Base-by-base conservation (phyloP, 73 alveolate genomes). In the Paramecium primaurelia region DNA sequence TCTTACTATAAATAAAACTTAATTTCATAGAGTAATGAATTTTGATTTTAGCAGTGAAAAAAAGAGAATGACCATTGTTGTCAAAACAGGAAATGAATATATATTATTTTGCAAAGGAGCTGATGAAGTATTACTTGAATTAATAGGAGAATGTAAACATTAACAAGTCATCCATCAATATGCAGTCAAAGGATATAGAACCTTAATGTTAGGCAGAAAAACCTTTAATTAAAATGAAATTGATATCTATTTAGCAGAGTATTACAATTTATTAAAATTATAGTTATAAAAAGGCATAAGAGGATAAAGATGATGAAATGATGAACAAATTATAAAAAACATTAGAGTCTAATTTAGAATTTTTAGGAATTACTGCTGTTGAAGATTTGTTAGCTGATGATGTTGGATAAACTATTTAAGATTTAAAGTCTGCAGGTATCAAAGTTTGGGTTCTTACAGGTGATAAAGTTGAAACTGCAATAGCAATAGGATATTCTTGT, bases 391-490 rank as follows among this genome's bases (percentile, higher is more conserved):
- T 98, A 34, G 98, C 97, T 93, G 98, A 97, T 64, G 94, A 94
- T 77, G 99, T 98, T 4, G 99, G 98, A n/a, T 96, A 91, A 10
- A 96, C 98, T 5, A 96, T 95, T 12, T 77, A 73, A 36, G 85
- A 92, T 30, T 71, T 97, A 85, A 97, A 90, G 88, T 58, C 71
- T 77, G 98, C 99, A 32, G 97, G 96, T 38, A 97, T 98, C 18
- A 98, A 97, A 89, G 96, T 96, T 18, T 98, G 99, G 99, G 99
- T 98, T 22, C 95, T 98, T 28, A 98, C 99, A 8, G 99, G 99
- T 18, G 99, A 98, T 92, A 98, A 98, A 92, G 92, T 97, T 73
- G 99, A 98, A 86, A 98, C 99, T 16, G 98, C 99, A 9, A 96
- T 97, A 64, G 95, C 96, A 86, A 97, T 97, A 22, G 99, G 99